Evolutionary conservation across 2,329 filamentous ascomycete genomes (phyloP).

Genomic region (Fusarium temperatum): DNA sequence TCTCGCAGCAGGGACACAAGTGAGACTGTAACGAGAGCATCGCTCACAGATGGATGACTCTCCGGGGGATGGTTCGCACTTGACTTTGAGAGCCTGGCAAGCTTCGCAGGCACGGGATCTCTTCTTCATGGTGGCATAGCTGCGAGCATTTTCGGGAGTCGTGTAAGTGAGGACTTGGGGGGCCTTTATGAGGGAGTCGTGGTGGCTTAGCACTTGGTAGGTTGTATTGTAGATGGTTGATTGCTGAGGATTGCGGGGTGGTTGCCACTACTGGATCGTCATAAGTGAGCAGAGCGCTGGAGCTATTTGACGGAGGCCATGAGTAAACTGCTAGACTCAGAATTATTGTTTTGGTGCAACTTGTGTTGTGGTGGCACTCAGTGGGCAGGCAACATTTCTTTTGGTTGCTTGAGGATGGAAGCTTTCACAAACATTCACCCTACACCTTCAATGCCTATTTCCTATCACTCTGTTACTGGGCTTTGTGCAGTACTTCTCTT

Average conservation of each 20-base stretch:
- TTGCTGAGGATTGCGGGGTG: not conserved
- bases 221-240: not conserved
- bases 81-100: slow-evolving; percentile 29
- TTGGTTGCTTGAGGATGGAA: no score
- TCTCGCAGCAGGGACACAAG: slow-evolving; percentile 17
- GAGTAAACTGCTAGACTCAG: no score
- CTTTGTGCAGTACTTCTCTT: fast-evolving
- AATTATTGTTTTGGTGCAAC: not conserved
- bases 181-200: not conserved
- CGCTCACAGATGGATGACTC: slow-evolving; percentile 10
- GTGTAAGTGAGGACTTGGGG: not conserved
- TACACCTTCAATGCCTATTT: not conserved
- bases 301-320: not conserved
- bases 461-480: not conserved
- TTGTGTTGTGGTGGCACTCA: not conserved
- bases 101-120: slow-evolving; percentile 30
- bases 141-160: not conserved
- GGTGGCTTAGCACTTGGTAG: slow-evolving; percentile 9
- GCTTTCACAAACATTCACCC: not conserved
- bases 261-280: not conserved
- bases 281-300: not conserved
- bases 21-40: slow-evolving; percentile 11
- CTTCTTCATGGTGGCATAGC: slow-evolving; percentile 12
- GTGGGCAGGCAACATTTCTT: not conserved
- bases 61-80: slow-evolving; percentile 9